phyloP scores from a whole-genome alignment of 805 yeast species.

The Kodamaea neixiangensis region DNA sequence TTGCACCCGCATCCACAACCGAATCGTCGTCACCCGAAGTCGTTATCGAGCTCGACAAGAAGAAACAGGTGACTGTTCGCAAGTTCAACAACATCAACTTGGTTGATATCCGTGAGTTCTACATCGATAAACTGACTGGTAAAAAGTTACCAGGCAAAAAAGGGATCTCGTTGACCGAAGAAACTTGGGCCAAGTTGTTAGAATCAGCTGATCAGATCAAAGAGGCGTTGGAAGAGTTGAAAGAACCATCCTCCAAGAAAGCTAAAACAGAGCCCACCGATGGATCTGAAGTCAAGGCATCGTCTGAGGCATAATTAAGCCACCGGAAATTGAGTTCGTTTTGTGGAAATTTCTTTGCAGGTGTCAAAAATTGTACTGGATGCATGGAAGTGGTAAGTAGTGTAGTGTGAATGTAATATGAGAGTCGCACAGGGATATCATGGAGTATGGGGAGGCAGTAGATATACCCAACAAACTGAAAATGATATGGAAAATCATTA shows the following conservation, averaged over 20 bases:
- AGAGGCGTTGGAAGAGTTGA: constrained; percentile 48
- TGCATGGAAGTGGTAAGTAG: neutral
- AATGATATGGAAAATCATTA: too few species aligned
- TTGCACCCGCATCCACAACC: neutral
- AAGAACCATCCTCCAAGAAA: constrained; percentile 12
- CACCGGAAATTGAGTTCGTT: constrained; percentile 2
- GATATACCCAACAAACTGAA: too few species aligned
- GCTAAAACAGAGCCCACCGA: neutral
- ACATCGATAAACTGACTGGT: constrained; percentile 49
- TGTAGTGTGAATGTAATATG: too few species aligned
- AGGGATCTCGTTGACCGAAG: constrained; percentile 62
- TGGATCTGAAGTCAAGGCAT: neutral
- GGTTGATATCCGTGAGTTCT: constrained; percentile 85
- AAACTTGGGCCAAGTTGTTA: constrained; percentile 52
- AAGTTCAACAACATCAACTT: constrained; percentile 65
- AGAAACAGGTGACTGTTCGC: constrained; percentile 71
- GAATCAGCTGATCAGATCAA: constrained; percentile 49
- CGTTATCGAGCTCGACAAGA: constrained; percentile 34
- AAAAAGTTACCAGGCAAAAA: constrained; percentile 81
- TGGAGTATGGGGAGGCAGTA: too few species aligned
- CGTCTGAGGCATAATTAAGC: neutral
- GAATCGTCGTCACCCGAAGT: constrained; percentile 12
- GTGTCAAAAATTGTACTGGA: neutral
- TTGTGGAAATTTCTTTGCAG: neutral
- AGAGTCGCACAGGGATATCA: too few species aligned